Evolutionary conservation across 78 protist species (phyloP).

Genomic region (Dictyostelium firmibasis): DNA sequence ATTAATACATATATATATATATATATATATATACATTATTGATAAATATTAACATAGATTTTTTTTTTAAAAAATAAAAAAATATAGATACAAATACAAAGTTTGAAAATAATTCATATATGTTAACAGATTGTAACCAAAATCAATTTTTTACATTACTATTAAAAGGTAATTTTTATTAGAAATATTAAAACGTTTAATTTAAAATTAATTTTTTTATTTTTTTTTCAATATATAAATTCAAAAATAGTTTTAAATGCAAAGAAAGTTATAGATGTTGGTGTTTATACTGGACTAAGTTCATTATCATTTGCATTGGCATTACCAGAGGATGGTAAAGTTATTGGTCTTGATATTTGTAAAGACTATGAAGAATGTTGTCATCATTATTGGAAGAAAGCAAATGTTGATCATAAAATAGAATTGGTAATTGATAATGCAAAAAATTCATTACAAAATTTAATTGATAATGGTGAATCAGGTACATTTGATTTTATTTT

Average conservation of each 20-base stretch:
- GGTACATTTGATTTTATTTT: slow-evolving; percentile 86
- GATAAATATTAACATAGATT: no score
- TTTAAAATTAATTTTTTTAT: not conserved
- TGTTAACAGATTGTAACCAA: not conserved
- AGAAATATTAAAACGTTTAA: not conserved
- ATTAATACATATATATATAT: not conserved
- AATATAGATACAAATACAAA: not conserved
- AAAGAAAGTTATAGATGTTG: slow-evolving; percentile 81
- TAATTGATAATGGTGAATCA: slow-evolving; percentile 28
- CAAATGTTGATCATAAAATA: slow-evolving; percentile 77
- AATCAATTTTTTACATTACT: not conserved
- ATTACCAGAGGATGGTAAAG: slow-evolving; percentile 85
- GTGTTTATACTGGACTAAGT: slow-evolving; percentile 84
- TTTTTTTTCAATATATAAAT: not conserved
- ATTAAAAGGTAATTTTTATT: not conserved
- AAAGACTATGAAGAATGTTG: slow-evolving; percentile 61
- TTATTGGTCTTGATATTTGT: slow-evolving; percentile 54
- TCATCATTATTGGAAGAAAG: slow-evolving; percentile 44
- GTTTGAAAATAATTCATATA: not conserved
- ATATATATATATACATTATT: not conserved
- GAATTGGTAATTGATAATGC: slow-evolving; percentile 77
- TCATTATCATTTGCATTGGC: slow-evolving; percentile 78
- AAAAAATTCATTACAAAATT: slow-evolving; percentile 27
- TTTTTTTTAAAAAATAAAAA: not conserved
- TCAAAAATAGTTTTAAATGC: slow-evolving; percentile 46